Evolutionary conservation across 2,329 filamentous ascomycete species (phyloP).

Genomic region (Fusarium siculi): DNA sequence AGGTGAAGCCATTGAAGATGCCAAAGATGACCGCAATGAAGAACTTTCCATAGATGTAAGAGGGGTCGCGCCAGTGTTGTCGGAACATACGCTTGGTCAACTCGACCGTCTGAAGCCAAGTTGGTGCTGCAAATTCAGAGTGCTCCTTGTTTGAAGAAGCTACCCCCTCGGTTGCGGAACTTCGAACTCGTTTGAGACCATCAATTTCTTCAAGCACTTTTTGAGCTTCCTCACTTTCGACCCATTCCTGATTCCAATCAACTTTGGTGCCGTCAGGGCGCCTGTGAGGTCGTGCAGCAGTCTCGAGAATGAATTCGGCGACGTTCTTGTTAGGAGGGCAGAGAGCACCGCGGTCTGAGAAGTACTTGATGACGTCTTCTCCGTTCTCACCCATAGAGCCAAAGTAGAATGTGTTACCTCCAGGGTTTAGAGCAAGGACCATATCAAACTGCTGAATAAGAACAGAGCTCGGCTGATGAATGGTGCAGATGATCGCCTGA

Average conservation of each 20-base stretch:
- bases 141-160: neutral
- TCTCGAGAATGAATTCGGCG: conserved; percentile 62
- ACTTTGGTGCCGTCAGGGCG: conserved; percentile 55
- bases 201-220: conserved; percentile 70
- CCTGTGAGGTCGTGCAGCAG: conserved; percentile 51
- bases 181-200: conserved; percentile 33
- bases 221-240: conserved; percentile 69
- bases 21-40: conserved; percentile 77
- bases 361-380: conserved; percentile 59
- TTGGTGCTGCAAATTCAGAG: conserved; percentile 74
- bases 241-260: conserved; percentile 83
- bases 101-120: conserved; percentile 69
- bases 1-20: conserved; percentile 84
- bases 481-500: conserved; percentile 68
- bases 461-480: conserved; percentile 65
- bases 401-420: conserved; percentile 64
- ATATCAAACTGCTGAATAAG: conserved; percentile 66
- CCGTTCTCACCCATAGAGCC: conserved; percentile 62
- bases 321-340: conserved; percentile 68
- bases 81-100: conserved; percentile 77
- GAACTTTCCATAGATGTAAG: conserved; percentile 80
- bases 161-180: conserved; percentile 28
- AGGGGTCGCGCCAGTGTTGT: conserved; percentile 80
- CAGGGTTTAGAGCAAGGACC: conserved; percentile 61
- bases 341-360: conserved; percentile 69